These are phyloP conservation scores for Eremothecium coryli DNA, from an alignment of 1,139 yeast genomes.

Conservation along the genomic window DNA sequence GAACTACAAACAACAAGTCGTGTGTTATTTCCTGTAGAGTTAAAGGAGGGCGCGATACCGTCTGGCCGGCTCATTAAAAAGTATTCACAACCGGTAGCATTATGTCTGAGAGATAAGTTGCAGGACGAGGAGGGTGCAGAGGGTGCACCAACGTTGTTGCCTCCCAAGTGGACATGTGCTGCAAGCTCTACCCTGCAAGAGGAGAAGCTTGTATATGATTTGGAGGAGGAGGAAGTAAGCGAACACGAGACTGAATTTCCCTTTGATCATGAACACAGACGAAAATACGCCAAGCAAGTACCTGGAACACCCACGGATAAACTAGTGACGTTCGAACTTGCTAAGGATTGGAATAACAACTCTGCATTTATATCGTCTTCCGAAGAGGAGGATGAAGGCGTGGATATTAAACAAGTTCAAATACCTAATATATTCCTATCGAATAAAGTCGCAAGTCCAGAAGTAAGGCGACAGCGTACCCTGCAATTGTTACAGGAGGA, in stretches of 20 bases:
- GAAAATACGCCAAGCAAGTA: constrained; percentile 9
- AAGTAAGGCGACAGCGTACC: constrained; percentile 13
- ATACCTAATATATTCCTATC: constrained; percentile 21
- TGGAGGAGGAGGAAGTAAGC: not conserved
- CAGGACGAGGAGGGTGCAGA: constrained; percentile 5
- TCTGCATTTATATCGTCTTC: constrained; percentile 10
- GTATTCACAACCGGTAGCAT: not conserved
- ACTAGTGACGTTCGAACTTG: constrained; percentile 20
- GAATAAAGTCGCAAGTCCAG: constrained; percentile 11
- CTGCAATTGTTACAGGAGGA: constrained; percentile 14
- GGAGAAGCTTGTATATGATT: not conserved
- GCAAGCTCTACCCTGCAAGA: not conserved
- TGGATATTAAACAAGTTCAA: constrained; percentile 5
- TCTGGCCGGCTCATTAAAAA: constrained; percentile 1
- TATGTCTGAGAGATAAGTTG: not conserved
- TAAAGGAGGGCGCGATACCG: constrained; percentile 1
- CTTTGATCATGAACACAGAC: not conserved
- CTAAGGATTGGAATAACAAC: constrained; percentile 19
- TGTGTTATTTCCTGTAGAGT: constrained; percentile 14
- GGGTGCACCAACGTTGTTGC: constrained; percentile 10
- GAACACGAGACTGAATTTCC: not conserved
- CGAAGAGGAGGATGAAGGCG: constrained; percentile 12
- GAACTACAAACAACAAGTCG: constrained; percentile 14
- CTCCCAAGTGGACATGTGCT: constrained; percentile 12
- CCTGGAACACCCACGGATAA: constrained; percentile 27